Base-by-base conservation (phyloP, 192 early-diverging fungal species). In the Jimgerdemannia lactiflua region DNA sequence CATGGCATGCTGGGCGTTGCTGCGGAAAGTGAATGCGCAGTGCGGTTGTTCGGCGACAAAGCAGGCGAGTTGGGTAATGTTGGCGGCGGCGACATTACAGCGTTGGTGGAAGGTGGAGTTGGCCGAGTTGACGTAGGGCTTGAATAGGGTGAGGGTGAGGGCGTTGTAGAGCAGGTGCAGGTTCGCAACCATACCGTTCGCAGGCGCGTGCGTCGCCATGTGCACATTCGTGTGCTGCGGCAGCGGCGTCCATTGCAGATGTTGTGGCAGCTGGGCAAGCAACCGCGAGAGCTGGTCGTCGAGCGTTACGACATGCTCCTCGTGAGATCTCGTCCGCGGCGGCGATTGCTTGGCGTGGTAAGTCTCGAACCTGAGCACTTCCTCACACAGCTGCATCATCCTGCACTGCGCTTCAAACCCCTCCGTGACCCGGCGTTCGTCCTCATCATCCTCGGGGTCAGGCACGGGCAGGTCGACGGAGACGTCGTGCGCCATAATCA, bases 151-250 rank as follows among this genome's bases (percentile, higher is more conserved):
- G 10, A 78, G 68, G 63, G 78, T 78, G 19, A 82, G 66, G 49
- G 76, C 72, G 64, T 79, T 74, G 54, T 71, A 82, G n/a, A 77
- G 43, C 4, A 82, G 69, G 42, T 82, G 81, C 18, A 82, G 72
- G 67, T 77, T 78, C 7, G 71, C 77, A 19, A 77, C 69, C 41
- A 76, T 63, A 17, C 77, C 42, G 42, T 74, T 74, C 10, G 69
- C 42, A 3, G 75, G 75, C 8, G 77, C 71, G 10, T 74, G 63
- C 3, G 65, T 41, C 3, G 70, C 14, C 8, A 54, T 10, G 14
- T 64, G 42, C 42, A 67, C 67, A 43, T 69, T 72, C 1, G 64
- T 20, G 3, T 72, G 44, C 4, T 43, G 49, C 4, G 72, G 44
- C 11, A 65, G 19, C 40, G 80, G 74, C 3, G 73, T 75, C 77